Evolutionary conservation across 2,329 filamentous ascomycete genomes (phyloP).

Genomic region (Lasiodiplodia citricola): DNA sequence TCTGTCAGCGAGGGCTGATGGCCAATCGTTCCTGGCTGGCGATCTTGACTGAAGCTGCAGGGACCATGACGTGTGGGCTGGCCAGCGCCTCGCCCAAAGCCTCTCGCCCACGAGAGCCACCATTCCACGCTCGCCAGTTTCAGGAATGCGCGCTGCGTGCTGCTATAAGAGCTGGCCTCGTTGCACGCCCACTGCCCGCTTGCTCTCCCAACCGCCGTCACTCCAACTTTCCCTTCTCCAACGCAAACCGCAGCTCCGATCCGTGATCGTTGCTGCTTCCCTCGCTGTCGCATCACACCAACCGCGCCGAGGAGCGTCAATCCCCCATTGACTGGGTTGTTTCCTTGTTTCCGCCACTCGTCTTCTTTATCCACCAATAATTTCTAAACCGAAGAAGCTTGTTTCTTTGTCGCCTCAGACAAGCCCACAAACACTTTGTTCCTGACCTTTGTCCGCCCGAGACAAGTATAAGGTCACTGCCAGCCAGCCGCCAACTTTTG

Average conservation of each 20-base stretch:
- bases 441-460: not conserved
- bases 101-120: not conserved
- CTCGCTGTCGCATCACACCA: not conserved
- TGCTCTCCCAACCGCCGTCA: not conserved
- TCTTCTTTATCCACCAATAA: conserved; percentile 21
- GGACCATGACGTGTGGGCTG: conserved; percentile 22
- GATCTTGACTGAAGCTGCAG: conserved; percentile 22
- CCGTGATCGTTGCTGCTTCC: conserved; percentile 6
- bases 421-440: conserved; percentile 6
- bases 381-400: conserved; percentile 19
- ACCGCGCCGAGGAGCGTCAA: conserved; percentile 3
- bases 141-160: conserved; percentile 13
- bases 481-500: not conserved
- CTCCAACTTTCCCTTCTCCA: not conserved
- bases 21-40: conserved; percentile 7
- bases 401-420: conserved; percentile 3
- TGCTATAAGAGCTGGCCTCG: conserved; percentile 21
- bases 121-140: conserved; percentile 19
- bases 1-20: not conserved
- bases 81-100: conserved; percentile 1
- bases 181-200: not conserved
- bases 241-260: conserved; percentile 6
- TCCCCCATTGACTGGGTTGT: conserved; percentile 24
- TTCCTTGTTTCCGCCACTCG: conserved; percentile 20
- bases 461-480: conserved; percentile 7